Evolutionary conservation across 2,329 filamentous ascomycete species (phyloP), one percentile per base, ranked within the genome.

Genomic region (Balansia obtecta): DNA sequence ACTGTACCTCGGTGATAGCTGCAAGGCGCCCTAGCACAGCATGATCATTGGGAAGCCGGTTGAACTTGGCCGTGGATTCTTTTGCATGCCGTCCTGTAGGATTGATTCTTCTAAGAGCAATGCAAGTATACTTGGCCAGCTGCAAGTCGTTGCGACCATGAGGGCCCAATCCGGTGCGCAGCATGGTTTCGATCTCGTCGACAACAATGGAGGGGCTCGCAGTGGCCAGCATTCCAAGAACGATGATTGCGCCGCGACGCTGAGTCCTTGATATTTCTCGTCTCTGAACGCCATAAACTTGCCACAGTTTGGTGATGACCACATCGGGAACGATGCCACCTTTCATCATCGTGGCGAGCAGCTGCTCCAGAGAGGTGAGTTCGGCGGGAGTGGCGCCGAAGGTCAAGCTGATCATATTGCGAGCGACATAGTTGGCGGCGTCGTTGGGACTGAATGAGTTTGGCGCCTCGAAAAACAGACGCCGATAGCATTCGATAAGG

Each of bases 351-450:
- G 89, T 97, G 54, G 87, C 88, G 7, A 98, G 75, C 3, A 98
- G 75, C 67, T 98, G 93, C 67, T 98, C 93, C 9, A 98, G 75
- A 45, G 89, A 97, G 0, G 93, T 98, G 50, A 98, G 72, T 64
- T 98, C 93, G 1, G 94, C 93, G 0, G 91, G 88, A 0, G 91
- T 95, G 1, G 91, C 90, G 30, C 90, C 91, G 65, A 95, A 97
- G 0, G 93, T 98, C 61, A 98, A 71, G 74, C 90, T 96, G 67
- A 97, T 97, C 91, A 98, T 98, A 68, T 97, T 98, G 54, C 90
- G 82, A 27, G 91, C 91, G 61, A 98, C 85, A 63, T 94, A 98
- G 65, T 94, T 96, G 45, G 93, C 90, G 2, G 90, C 83, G 62
- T 96, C 90, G 57, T 96, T 96, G 32, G 82, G 73, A 52, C 78